These are phyloP conservation scores for Phialophora macrospora DNA, from an alignment of 2,329 filamentous ascomycete genomes.

Conservation along the genomic window DNA sequence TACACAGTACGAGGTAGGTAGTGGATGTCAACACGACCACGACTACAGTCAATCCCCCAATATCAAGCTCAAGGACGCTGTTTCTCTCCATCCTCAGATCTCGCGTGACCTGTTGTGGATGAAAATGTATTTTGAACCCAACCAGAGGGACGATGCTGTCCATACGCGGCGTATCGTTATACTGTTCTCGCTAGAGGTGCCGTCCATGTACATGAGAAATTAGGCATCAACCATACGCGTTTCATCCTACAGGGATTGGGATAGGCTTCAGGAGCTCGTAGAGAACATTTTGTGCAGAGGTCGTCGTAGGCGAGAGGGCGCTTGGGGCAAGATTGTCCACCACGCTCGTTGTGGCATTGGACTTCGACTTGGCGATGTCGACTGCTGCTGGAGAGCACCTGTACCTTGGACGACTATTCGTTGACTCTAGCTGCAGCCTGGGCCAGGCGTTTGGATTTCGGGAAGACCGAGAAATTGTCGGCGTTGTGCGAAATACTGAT, in stretches of 20 bases:
- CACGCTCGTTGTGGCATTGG: slow-evolving; percentile 51
- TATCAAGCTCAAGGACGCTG: not conserved
- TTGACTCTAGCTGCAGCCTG: slow-evolving; percentile 41
- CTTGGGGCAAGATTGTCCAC: slow-evolving; percentile 51
- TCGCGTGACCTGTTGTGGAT: slow-evolving; percentile 43
- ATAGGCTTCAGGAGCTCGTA: slow-evolving; percentile 26
- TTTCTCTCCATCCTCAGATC: slow-evolving; percentile 33
- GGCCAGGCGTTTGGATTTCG: slow-evolving; percentile 43
- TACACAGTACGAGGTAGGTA: no score
- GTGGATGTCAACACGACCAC: no score
- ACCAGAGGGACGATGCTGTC: slow-evolving; percentile 41
- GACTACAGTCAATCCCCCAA: not conserved
- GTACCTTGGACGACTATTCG: slow-evolving; percentile 46
- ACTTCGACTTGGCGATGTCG: slow-evolving; percentile 44
- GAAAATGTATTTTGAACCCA: not conserved
- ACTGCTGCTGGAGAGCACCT: slow-evolving; percentile 19
- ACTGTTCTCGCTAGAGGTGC: slow-evolving; percentile 50
- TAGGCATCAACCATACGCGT: slow-evolving; percentile 46
- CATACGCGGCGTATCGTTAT: slow-evolving; percentile 52
- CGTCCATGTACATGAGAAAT: slow-evolving; percentile 28
- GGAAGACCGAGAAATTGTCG: slow-evolving; percentile 48
- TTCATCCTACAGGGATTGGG: slow-evolving; percentile 47
- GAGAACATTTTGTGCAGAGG: slow-evolving; percentile 9
- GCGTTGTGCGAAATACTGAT: slow-evolving; percentile 48
- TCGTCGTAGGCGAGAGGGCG: slow-evolving; percentile 40